Conservation (phyloP, 1,284 basidiomycete genomes). For the Pterulicium gracile region DNA sequence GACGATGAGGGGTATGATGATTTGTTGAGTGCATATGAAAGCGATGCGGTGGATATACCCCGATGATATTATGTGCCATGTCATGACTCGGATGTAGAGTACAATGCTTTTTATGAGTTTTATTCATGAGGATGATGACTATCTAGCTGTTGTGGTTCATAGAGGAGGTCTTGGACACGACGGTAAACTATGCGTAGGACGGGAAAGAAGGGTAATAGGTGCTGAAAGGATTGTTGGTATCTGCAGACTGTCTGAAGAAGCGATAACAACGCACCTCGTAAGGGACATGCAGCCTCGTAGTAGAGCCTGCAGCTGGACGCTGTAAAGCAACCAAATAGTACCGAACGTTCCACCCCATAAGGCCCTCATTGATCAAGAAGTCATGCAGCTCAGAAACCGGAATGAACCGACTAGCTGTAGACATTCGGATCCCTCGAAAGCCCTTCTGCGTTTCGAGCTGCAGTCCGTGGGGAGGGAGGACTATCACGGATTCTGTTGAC, state of each 20-base stretch:
- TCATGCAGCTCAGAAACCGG: constrained; percentile 43
- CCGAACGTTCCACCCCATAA: constrained; percentile 57
- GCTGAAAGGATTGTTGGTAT: constrained; percentile 25
- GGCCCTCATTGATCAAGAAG: constrained; percentile 62
- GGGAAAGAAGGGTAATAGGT: constrained; percentile 50
- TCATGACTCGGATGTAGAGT: constrained; percentile 7
- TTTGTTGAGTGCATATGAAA: constrained; percentile 67
- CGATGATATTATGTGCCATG: too few relatives aligned
- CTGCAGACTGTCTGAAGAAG: constrained; percentile 1
- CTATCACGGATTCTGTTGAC: constrained; percentile 51
- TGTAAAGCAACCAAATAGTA: constrained; percentile 52
- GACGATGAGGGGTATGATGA: constrained; percentile 75
- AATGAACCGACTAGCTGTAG: constrained; percentile 45
- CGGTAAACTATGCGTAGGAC: constrained; percentile 49
- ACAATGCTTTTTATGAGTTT: neutral
- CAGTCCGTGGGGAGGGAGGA: constrained; percentile 54
- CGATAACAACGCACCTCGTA: constrained; percentile 32
- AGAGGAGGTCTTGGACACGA: constrained; percentile 35
- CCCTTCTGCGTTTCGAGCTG: constrained; percentile 63
- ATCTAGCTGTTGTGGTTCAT: too few relatives aligned
- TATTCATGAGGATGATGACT: too few relatives aligned
- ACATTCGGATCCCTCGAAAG: constrained; percentile 31
- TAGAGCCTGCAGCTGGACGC: constrained; percentile 17
- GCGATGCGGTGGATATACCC: too few relatives aligned
- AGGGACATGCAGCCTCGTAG: constrained; percentile 31